Base-by-base conservation (phyloP, 495 filamentous ascomycete genomes). In the Staphylotrichum longicolle region DNA sequence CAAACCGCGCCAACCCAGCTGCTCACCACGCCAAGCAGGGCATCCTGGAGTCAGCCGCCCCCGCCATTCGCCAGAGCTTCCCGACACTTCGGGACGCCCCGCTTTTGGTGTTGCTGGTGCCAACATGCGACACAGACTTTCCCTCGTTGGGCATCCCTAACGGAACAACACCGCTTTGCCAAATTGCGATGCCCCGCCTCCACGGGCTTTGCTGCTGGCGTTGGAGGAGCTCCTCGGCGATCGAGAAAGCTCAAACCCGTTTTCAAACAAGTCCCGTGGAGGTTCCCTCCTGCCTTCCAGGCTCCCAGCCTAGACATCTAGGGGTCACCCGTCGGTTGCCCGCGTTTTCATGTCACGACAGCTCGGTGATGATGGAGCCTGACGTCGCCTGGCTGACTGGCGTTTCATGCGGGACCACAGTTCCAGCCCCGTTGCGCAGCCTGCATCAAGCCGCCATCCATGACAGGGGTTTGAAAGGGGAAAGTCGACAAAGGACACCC, bases 81-180 rank as follows among this genome's bases (percentile, higher is more conserved):
- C 61, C 61, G 54, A 63, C 61, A 39, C 11, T 45, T 46, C 54
- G 61, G 54, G 4, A 57, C 54, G 47, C 30, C 40, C 61, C 60
- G 37, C 54, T 58, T 57, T 41, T 11, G 27, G 55, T 57, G 30
- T 55, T 40, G 7, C 37, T 42, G 5, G 42, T 14, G 27, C 37
- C 39, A 60, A 53, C 49, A 14, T 3, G 14, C 32, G 20, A 15
- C 15, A n/a, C 39, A 4, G 33, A 12, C 39, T 3, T 15, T 8
- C 46, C 20, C 20, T 27, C 20, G 20, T 27, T 27, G 46, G 46
- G 46, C 46, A 49, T 27, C 20, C 20, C 20, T 27, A 27, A 27
- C 20, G 20, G 20, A 27, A 20, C 8, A 10, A 30, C 32, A 4
- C 9, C 10, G 44, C 53, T 14, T 34, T n/a, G 40, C 27, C 34